Conservation (phyloP, 164 flowering plant genomes). For the Aristolochia californica region DNA sequence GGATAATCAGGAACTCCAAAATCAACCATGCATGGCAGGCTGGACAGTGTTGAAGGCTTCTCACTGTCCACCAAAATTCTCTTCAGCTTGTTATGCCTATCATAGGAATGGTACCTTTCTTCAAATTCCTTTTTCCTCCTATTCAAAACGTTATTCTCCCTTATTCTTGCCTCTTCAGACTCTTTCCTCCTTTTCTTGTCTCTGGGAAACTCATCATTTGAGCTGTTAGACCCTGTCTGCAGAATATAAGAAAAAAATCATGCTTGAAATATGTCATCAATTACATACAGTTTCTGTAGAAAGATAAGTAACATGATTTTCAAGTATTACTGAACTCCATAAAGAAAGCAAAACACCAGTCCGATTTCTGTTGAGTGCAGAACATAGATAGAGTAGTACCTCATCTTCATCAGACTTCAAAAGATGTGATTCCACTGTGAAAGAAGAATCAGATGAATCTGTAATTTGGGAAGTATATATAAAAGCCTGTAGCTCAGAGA, state of each 20-base stretch:
- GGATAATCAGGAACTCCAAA: conserved; percentile 23
- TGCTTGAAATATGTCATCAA: not conserved
- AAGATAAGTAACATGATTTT: not conserved
- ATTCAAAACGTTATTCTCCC: conserved; percentile 11
- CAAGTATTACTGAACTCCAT: too few species aligned
- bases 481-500: conserved; percentile 56
- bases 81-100: not conserved
- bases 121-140: conserved; percentile 2
- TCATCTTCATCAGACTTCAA: conserved; percentile 15
- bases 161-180: conserved; percentile 6
- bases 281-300: not conserved
- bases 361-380: not conserved
- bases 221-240: conserved; percentile 3
- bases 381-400: not conserved
- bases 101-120: not conserved
- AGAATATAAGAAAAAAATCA: not conserved
- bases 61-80: conserved; percentile 7
- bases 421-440: conserved; percentile 9
- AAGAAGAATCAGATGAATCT: conserved; percentile 36
- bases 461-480: conserved; percentile 79
- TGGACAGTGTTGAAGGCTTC: not conserved
- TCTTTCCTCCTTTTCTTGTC: conserved; percentile 33
- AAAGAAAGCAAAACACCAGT: not conserved
- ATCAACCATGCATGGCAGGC: conserved; percentile 13
- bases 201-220: not conserved